Evolutionary conservation across 257 asterid genomes (phyloP), one percentile per base, ranked within the genome.

Genomic region (Anisodus acutangulus): DNA sequence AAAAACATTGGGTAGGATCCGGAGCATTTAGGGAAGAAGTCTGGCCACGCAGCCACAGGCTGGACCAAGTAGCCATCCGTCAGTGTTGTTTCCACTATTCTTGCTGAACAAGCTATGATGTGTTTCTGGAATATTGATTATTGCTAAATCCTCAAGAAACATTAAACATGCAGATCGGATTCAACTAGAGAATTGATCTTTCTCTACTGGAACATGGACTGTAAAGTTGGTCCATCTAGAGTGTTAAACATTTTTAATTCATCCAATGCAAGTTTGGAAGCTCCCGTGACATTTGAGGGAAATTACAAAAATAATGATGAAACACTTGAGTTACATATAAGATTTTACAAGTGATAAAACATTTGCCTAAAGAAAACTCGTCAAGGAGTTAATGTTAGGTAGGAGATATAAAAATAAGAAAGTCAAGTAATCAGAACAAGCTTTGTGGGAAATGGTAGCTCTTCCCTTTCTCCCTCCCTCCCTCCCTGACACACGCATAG

Each of bases 21-120:
- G 45, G 43, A 49, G 80, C 41, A 49, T 47, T 74, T 3, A 45
- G 58, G 60, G 60, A 71, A 49, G 79, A 45, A 71, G 58, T 71
- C 9, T 10, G 17, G 58, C 39, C 37, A 71, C 15, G 58, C 39
- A 0, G 10, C 79, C 79, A 71, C 58, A n/a, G 39, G 79, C 79
- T 45, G 10, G 58, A 71, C 39, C 80, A 45, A 67, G 80, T 45
- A 71, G 39, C 80, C 80, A 71, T 71, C 58, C 80, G 45, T 5
- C n/a, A 39, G 59, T 45, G 17, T 45, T 45, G 39, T n/a, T 45
- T 72, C 39, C 59, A 72, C 37, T 5, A n/a, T 72, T 72, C 80
- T 72, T 45, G 39, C 76, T 67, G 19, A n/a, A 31, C 9, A 35
- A 66, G 49, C 76, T 67, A 37, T 67, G 17, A 6, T 67, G 49